These are phyloP conservation scores for Myriosclerotinia duriaeana DNA, from an alignment of 2,329 filamentous ascomycete genomes.

Conservation along the genomic window DNA sequence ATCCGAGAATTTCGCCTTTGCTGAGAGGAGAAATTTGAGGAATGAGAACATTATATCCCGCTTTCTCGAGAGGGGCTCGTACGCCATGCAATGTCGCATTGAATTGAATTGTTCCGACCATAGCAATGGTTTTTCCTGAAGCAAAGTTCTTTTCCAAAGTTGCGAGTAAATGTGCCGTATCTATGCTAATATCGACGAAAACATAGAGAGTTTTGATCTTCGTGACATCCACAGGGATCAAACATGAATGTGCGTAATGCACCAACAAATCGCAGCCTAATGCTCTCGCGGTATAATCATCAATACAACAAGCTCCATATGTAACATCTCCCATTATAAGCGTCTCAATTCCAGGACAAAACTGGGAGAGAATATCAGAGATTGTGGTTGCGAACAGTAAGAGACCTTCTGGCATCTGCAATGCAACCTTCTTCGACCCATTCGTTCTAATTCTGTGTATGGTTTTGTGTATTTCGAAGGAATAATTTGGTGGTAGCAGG, in stretches of 20 bases:
- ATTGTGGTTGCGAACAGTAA: slow-evolving; percentile 96
- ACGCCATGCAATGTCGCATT: slow-evolving; percentile 94
- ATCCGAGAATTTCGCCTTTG: slow-evolving; percentile 96
- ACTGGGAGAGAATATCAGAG: slow-evolving; percentile 91
- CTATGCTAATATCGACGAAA: slow-evolving; percentile 97
- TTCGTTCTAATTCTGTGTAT: slow-evolving; percentile 87
- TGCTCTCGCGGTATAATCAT: slow-evolving; percentile 94
- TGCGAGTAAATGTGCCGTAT: slow-evolving; percentile 80
- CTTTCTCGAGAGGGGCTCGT: slow-evolving; percentile 71
- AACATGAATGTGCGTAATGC: slow-evolving; percentile 94
- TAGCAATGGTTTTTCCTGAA: slow-evolving; percentile 79
- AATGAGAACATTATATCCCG: slow-evolving; percentile 81
- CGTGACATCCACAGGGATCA: slow-evolving; percentile 94
- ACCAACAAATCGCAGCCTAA: slow-evolving; percentile 92
- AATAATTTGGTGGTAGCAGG: slow-evolving; percentile 92
- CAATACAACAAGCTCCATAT: slow-evolving; percentile 97
- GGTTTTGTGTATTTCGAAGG: slow-evolving; percentile 97
- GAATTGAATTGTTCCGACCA: slow-evolving; percentile 98
- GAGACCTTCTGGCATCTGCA: slow-evolving; percentile 97
- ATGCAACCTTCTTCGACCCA: slow-evolving; percentile 76
- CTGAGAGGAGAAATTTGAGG: slow-evolving; percentile 91
- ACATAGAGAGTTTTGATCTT: slow-evolving; percentile 97
- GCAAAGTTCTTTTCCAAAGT: slow-evolving; percentile 88
- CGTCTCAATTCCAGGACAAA: slow-evolving; percentile 88
- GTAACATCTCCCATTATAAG: slow-evolving; percentile 99